These are phyloP conservation scores for Epichloe typhina DNA, from an alignment of 2,329 filamentous ascomycete genomes.

Conservation along the genomic window DNA sequence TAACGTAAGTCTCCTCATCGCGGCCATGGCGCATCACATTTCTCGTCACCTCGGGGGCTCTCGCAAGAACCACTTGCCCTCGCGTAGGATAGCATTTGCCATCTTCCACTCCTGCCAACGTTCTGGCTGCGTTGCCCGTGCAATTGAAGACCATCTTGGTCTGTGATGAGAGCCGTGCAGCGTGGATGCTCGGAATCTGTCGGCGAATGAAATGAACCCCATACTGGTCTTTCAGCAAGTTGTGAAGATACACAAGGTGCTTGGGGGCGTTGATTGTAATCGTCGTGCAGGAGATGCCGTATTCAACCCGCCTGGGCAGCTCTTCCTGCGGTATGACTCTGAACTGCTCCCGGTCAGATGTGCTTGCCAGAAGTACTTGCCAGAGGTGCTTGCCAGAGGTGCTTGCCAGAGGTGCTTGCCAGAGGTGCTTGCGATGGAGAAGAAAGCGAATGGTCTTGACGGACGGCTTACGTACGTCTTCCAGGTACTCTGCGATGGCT, in stretches of 20 bases:
- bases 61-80: slow-evolving; percentile 24
- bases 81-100: slow-evolving; percentile 26
- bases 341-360: slow-evolving; percentile 13
- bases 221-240: slow-evolving; percentile 13
- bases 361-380: too few species aligned
- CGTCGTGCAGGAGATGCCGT: slow-evolving; percentile 23
- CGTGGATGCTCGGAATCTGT: slow-evolving; percentile 14
- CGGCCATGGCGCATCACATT: slow-evolving; percentile 27
- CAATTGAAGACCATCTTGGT: slow-evolving; percentile 23
- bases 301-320: slow-evolving; percentile 19
- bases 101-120: slow-evolving; percentile 23
- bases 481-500: slow-evolving; percentile 25
- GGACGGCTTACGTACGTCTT: slow-evolving; percentile 18
- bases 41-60: slow-evolving; percentile 16
- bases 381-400: too few species aligned
- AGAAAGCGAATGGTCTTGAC: neutral
- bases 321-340: slow-evolving; percentile 14
- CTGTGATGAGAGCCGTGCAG: slow-evolving; percentile 13
- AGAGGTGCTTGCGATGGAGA: too few species aligned
- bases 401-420: too few species aligned
- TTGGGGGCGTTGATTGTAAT: slow-evolving; percentile 25
- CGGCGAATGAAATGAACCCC: slow-evolving; percentile 20
- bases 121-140: slow-evolving; percentile 21
- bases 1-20: slow-evolving; percentile 28
- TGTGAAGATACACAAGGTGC: slow-evolving; percentile 21